Conservation (phyloP, 495 filamentous ascomycete species). For the Hypoxylon intermedium region DNA sequence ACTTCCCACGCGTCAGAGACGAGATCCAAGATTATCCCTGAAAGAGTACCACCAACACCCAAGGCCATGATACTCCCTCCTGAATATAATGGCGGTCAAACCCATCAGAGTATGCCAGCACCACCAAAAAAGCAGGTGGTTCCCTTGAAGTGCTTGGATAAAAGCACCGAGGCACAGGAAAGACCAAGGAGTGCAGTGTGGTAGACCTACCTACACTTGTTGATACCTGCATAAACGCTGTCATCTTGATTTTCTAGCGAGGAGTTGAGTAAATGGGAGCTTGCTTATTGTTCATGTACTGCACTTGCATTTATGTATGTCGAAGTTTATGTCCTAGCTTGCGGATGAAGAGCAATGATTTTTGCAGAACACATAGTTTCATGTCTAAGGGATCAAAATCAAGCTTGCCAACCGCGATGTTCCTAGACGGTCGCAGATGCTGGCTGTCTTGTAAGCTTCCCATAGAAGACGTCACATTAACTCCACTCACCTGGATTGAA, state of each 20-base stretch:
- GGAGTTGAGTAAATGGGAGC: slow-evolving; percentile 13
- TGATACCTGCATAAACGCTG: slow-evolving; percentile 4
- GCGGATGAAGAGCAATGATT: background rate
- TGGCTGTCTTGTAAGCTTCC: too few relatives aligned
- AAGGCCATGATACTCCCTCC: slow-evolving; percentile 33
- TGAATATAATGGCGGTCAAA: slow-evolving; percentile 11
- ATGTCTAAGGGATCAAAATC: background rate
- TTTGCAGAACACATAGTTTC: background rate
- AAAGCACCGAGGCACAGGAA: slow-evolving; percentile 1
- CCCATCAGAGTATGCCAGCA: slow-evolving; percentile 19
- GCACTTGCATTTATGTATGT: background rate
- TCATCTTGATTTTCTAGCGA: slow-evolving; percentile 13
- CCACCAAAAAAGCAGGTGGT: slow-evolving; percentile 16
- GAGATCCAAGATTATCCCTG: slow-evolving; percentile 6
- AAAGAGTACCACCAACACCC: slow-evolving; percentile 25
- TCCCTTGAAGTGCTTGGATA: slow-evolving; percentile 12
- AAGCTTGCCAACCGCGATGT: background rate
- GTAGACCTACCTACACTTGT: background rate
- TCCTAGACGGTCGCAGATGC: background rate
- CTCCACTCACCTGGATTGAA: background rate
- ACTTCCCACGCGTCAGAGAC: background rate
- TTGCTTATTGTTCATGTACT: background rate
- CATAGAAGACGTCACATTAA: too few relatives aligned
- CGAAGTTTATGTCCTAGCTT: background rate
- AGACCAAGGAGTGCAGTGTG: slow-evolving; percentile 25